phyloP scores from a whole-genome alignment of 2,329 filamentous ascomycete species.

The Paraconiothyrium brasiliense region DNA sequence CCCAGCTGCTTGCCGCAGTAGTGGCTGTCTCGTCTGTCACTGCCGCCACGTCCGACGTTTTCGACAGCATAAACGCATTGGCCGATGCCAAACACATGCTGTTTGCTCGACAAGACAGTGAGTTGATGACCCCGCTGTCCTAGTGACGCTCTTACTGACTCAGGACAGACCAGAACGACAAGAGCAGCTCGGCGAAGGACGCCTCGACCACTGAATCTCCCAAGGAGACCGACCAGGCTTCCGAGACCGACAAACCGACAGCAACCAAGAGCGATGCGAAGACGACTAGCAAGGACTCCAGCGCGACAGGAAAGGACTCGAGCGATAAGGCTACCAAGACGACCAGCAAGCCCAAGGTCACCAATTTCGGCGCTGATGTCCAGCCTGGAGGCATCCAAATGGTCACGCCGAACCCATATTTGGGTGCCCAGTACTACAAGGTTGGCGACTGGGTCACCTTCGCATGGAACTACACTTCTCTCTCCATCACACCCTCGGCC shows the following conservation, averaged over 20 bases:
- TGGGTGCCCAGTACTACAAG: slow-evolving; percentile 68
- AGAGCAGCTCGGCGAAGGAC: slow-evolving; percentile 15
- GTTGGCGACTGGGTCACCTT: slow-evolving; percentile 71
- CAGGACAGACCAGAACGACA: slow-evolving; percentile 19
- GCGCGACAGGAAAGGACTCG: slow-evolving; percentile 18
- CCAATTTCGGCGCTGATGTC: slow-evolving; percentile 61
- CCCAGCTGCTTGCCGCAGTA: slow-evolving; percentile 49
- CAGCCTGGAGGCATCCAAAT: slow-evolving; percentile 69
- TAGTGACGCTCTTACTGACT: not conserved
- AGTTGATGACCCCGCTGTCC: slow-evolving; percentile 15
- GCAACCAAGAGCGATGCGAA: slow-evolving; percentile 23
- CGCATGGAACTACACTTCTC: slow-evolving; percentile 74
- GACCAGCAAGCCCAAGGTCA: slow-evolving; percentile 33
- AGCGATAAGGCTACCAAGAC: slow-evolving; percentile 31
- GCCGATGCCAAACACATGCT: slow-evolving; percentile 39
- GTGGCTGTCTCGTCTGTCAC: slow-evolving; percentile 50
- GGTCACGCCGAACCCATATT: slow-evolving; percentile 64
- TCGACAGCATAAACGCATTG: slow-evolving; percentile 42
- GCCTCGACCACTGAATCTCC: slow-evolving; percentile 22
- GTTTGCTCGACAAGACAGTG: slow-evolving; percentile 45
- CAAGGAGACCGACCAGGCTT: slow-evolving; percentile 21
- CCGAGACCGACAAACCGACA: slow-evolving; percentile 28
- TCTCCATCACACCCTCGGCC: slow-evolving; percentile 65
- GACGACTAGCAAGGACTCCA: slow-evolving; percentile 23
- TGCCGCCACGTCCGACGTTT: slow-evolving; percentile 44